Conservation (phyloP, 129 eudicot genomes). For the Calendula officinalis region DNA sequence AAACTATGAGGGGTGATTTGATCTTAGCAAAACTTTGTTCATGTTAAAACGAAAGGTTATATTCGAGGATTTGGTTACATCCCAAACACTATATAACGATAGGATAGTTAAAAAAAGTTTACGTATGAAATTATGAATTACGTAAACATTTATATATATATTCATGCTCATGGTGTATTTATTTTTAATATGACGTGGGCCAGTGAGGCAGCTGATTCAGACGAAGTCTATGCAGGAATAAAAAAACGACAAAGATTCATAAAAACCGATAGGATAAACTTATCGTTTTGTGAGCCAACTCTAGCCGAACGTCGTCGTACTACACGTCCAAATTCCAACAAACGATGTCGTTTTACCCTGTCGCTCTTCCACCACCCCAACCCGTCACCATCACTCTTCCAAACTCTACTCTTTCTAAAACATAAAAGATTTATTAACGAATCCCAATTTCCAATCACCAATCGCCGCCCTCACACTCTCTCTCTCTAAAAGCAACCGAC, state of each 20-base stretch:
- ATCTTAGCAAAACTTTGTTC: too few relatives aligned
- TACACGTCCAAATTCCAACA: conserved; percentile 9
- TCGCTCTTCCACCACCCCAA: conserved; percentile 11
- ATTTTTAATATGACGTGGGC: not conserved
- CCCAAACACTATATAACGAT: too few relatives aligned
- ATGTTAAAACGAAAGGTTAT: too few relatives aligned
- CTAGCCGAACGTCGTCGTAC: conserved; percentile 41
- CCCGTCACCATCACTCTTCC: conserved; percentile 39
- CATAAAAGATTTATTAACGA: conserved; percentile 12
- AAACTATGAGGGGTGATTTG: too few relatives aligned
- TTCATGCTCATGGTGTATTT: too few relatives aligned
- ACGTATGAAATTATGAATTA: too few relatives aligned
- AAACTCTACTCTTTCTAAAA: conserved; percentile 16
- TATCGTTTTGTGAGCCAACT: conserved; percentile 23
- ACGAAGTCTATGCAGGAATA: conserved; percentile 11
- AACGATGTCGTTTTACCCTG: conserved; percentile 33
- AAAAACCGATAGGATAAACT: conserved; percentile 27
- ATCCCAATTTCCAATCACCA: conserved; percentile 15
- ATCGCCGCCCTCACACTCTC: conserved; percentile 20
- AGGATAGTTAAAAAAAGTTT: too few relatives aligned
- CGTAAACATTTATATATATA: too few relatives aligned
- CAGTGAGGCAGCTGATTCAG: conserved; percentile 18
- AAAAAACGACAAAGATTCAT: conserved; percentile 28
- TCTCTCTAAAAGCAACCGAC: conserved; percentile 15
- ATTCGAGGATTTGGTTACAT: too few relatives aligned